Conservation (phyloP, 306 rosid genomes). For the Heteromeles arbutifolia region DNA sequence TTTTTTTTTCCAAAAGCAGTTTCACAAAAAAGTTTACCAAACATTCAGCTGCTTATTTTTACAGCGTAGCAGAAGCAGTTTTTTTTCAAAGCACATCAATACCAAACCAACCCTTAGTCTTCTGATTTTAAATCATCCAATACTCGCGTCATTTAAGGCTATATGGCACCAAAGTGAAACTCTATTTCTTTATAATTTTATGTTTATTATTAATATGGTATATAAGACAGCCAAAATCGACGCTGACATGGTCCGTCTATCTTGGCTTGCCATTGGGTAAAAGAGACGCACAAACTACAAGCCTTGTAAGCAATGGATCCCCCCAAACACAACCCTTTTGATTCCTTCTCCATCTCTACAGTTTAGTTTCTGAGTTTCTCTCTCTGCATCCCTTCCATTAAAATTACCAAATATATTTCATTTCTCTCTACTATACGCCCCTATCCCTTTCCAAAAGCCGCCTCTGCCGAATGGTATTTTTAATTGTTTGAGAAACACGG, state of each 20-base stretch:
- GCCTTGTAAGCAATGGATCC: conserved; percentile 15
- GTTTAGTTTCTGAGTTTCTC: neutral
- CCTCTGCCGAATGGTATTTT: neutral
- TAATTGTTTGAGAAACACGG: too few relatives aligned
- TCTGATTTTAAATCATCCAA: too few relatives aligned
- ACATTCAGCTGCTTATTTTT: too few relatives aligned
- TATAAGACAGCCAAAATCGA: conserved; percentile 20
- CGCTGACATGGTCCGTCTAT: conserved; percentile 21
- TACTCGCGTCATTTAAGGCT: too few relatives aligned
- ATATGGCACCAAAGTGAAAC: too few relatives aligned
- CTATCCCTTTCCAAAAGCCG: conserved; percentile 60
- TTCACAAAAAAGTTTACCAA: too few relatives aligned
- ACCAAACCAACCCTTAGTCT: too few relatives aligned
- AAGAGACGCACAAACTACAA: conserved; percentile 13
- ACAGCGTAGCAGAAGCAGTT: too few relatives aligned
- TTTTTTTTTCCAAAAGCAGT: too few relatives aligned
- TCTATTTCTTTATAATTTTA: too few relatives aligned
- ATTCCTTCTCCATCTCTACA: conserved; percentile 12
- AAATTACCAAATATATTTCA: neutral
- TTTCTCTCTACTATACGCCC: conserved; percentile 20
- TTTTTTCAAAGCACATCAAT: too few relatives aligned
- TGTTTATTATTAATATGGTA: neutral
- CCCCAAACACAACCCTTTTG: conserved; percentile 4
- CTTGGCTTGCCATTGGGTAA: conserved; percentile 20
- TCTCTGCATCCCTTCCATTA: too few relatives aligned